These are phyloP conservation scores for Aspergillus egyptiacus DNA, from an alignment of 495 filamentous ascomycete species.

Conservation along the genomic window DNA sequence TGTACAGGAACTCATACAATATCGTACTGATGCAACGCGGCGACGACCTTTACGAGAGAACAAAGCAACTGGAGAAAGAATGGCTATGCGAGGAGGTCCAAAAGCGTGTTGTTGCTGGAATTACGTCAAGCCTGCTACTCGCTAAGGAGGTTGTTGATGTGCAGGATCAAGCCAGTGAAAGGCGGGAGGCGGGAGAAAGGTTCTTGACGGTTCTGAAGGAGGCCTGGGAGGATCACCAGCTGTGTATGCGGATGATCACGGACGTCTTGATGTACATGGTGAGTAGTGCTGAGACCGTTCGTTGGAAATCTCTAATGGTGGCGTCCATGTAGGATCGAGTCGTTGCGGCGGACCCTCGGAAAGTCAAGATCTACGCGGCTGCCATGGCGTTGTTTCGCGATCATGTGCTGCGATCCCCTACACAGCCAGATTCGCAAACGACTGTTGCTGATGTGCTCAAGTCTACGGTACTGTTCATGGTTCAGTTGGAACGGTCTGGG, in stretches of 20 bases:
- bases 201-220: slow-evolving; percentile 71
- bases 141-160: slow-evolving; percentile 35
- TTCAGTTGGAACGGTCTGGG: slow-evolving; percentile 85
- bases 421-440: slow-evolving; percentile 37
- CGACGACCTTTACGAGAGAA: slow-evolving; percentile 71
- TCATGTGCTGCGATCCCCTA: slow-evolving; percentile 58
- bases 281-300: slow-evolving; percentile 16
- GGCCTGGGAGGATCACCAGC: slow-evolving; percentile 82
- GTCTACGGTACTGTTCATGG: slow-evolving; percentile 79
- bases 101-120: slow-evolving; percentile 52
- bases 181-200: slow-evolving; percentile 71
- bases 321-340: slow-evolving; percentile 58
- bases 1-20: slow-evolving; percentile 94
- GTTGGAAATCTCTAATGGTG: slow-evolving; percentile 3
- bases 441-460: slow-evolving; percentile 65
- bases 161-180: slow-evolving; percentile 61
- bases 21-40: slow-evolving; percentile 87
- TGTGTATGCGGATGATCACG: slow-evolving; percentile 94
- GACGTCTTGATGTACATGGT: slow-evolving; percentile 99
- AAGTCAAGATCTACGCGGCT: slow-evolving; percentile 72
- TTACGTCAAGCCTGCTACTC: slow-evolving; percentile 54
- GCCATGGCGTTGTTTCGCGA: slow-evolving; percentile 87
- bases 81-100: slow-evolving; percentile 71
- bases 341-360: slow-evolving; percentile 61
- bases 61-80: slow-evolving; percentile 69